Evolutionary conservation across 179 eudicot species (phyloP), one percentile per base, ranked within the genome.

Genomic region (Corrigiola litoralis): DNA sequence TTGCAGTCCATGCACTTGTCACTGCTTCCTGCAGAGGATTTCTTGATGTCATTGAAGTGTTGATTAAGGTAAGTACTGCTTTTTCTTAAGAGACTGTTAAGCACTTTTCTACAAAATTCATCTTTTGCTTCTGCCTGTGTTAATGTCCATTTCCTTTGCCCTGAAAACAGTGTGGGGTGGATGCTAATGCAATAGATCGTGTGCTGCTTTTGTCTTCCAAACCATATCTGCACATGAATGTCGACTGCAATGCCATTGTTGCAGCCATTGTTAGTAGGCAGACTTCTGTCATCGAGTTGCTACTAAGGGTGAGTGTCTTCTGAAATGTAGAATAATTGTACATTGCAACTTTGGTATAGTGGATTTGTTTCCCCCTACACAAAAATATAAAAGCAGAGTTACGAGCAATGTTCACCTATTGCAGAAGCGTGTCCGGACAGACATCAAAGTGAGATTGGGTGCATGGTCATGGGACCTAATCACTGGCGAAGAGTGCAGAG

Each of bases 381-480:
- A 28, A 31, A 4, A 32, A 16, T 7, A n/a, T 37, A 18, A 65
- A 23, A 37, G n/a, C 23, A 10, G 5, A 16, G 2, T 10, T 3
- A 11, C 3, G 5, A 2, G 4, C 8, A 44, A 16, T 14, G 5
- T 34, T 46, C 24, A 32, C 24, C 28, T 53, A 17, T 4, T 55
- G 42, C 64, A 85, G 88, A 77, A 49, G 52, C 77, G 88, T 12
- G 81, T 74, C 47, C 69, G 77, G 63, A 72, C 71, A 20, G 84
- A 86, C 66, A 67, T 69, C 53, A 81, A 72, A 72, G 88, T 75
- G 47, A 75, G 84, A 36, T 55, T 86, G 27, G 91, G 91, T 27
- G 86, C 91, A 20, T 86, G 91, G 91, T 77, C 86, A 28, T 86
- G 91, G 88, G 91, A 86, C 51, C 52, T 61, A 34, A 46, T 72